Evolutionary conservation across 2,329 filamentous ascomycete genomes (phyloP).

Genomic region (Scedosporium apiospermum): DNA sequence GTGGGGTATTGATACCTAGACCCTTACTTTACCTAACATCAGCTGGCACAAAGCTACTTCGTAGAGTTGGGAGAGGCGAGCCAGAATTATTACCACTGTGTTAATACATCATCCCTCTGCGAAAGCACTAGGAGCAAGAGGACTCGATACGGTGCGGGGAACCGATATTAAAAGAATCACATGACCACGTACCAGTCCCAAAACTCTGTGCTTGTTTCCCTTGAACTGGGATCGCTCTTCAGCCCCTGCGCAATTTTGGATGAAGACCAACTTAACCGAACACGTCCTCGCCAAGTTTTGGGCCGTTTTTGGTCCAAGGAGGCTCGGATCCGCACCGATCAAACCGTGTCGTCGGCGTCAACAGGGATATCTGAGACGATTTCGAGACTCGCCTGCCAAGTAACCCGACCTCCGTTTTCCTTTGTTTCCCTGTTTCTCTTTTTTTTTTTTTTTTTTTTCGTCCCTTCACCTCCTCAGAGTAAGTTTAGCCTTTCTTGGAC

Average conservation of each 20-base stretch:
- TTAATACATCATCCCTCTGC: not conserved
- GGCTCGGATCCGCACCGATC: conserved; percentile 1
- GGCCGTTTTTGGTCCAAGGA: not conserved
- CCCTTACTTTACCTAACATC: too few species aligned
- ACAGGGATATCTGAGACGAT: conserved; percentile 1
- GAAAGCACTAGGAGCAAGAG: not conserved
- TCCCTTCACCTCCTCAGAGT: not conserved
- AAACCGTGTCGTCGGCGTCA: conserved; percentile 1
- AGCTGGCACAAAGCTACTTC: too few species aligned
- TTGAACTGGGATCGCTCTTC: not conserved
- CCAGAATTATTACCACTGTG: not conserved
- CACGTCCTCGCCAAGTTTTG: not conserved
- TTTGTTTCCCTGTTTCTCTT: not conserved
- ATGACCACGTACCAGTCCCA: not conserved
- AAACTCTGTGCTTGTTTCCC: not conserved
- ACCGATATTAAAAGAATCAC: not conserved
- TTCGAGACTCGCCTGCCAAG: conserved; percentile 3
- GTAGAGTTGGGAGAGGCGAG: too few species aligned
- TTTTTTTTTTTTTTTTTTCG: not conserved
- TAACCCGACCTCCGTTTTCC: not conserved
- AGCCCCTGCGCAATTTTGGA: conserved; percentile 2
- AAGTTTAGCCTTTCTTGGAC: not conserved
- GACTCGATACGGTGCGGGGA: not conserved
- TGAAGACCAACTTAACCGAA: not conserved
- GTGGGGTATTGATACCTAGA: too few species aligned